Conservation (phyloP, 768 basidiomycete genomes). For the Agrocybe pediades region DNA sequence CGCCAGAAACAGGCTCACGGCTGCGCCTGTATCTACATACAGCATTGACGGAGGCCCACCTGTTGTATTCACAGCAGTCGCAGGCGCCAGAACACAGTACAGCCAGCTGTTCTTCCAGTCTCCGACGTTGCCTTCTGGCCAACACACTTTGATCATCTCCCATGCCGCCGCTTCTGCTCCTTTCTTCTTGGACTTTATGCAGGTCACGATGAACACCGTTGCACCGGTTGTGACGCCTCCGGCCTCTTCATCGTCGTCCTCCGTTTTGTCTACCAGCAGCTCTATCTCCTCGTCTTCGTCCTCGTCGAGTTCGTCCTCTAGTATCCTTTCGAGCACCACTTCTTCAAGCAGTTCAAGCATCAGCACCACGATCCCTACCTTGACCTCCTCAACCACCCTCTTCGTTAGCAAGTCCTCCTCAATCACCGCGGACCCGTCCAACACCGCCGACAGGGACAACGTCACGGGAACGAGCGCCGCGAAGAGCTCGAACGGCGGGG, state of each 20-base stretch:
- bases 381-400: constrained; percentile 1
- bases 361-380: neutral
- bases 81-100: constrained; percentile 7
- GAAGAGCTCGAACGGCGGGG: constrained; percentile 7
- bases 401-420: constrained; percentile 4
- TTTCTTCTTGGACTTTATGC: constrained; percentile 25
- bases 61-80: constrained; percentile 10
- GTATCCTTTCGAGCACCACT: neutral
- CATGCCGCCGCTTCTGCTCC: constrained; percentile 12
- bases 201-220: constrained; percentile 13
- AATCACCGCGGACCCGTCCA: neutral
- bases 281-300: neutral
- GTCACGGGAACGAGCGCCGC: constrained; percentile 1
- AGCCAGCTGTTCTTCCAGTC: constrained; percentile 25
- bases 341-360: neutral
- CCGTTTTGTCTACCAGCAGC: neutral
- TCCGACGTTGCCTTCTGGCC: constrained; percentile 15
- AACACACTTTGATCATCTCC: constrained; percentile 24
- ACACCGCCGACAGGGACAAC: neutral
- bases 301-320: neutral
- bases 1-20: neutral
- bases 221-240: constrained; percentile 1
- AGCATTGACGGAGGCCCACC: constrained; percentile 21
- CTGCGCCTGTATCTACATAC: constrained; percentile 18
- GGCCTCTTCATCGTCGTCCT: neutral